Evolutionary conservation across 768 basidiomycete genomes (phyloP).

Genomic region (Rhodocollybia butyracea): DNA sequence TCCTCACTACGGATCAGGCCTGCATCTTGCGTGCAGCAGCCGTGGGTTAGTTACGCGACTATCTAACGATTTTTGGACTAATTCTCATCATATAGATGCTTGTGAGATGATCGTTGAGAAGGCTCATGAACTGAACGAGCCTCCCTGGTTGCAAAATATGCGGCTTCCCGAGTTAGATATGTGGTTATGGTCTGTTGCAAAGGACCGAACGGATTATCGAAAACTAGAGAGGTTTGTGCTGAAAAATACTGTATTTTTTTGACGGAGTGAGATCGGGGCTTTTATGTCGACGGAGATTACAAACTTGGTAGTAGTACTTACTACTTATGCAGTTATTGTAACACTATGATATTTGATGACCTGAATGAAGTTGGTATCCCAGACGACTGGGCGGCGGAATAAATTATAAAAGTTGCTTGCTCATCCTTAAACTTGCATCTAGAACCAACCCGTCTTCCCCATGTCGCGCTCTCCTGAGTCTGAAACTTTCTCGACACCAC

Average conservation of each 20-base stretch:
- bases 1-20: slow-evolving; percentile 57
- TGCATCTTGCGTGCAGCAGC: slow-evolving; percentile 77
- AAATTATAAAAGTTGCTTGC: too few species aligned
- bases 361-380: slow-evolving; percentile 1
- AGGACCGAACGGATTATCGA: slow-evolving; percentile 72
- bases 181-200: slow-evolving; percentile 84
- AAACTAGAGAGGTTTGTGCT: slow-evolving; percentile 63
- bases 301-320: not conserved
- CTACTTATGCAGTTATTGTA: not conserved
- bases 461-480: slow-evolving; percentile 25
- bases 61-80: too few species aligned
- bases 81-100: too few species aligned
- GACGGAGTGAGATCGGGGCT: slow-evolving; percentile 15
- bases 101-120: slow-evolving; percentile 64
- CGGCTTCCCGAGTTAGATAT: slow-evolving; percentile 61
- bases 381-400: too few species aligned
- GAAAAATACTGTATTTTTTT: slow-evolving; percentile 69
- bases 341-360: not conserved
- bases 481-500: slow-evolving; percentile 42
- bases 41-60: too few species aligned
- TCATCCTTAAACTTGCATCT: not conserved
- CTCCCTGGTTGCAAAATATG: slow-evolving; percentile 53
- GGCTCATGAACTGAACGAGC: slow-evolving; percentile 39
- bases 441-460: not conserved
- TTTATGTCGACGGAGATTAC: not conserved